Conservation (phyloP, 805 yeast genomes). For the Spathaspora arborariae region DNA sequence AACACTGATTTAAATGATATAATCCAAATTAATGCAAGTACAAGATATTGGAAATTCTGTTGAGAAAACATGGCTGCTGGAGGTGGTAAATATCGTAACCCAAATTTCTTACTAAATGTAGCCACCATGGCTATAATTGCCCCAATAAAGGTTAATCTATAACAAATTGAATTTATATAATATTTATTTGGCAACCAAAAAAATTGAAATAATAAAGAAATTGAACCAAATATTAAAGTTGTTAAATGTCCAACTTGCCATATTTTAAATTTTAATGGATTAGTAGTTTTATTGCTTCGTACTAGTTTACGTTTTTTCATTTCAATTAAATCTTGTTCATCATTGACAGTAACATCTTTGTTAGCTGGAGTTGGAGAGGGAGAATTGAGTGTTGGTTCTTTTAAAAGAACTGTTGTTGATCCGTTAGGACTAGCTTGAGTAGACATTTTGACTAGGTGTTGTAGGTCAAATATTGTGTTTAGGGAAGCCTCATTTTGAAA, state of each 20-base stretch:
- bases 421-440: neutral
- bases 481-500: neutral
- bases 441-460: neutral
- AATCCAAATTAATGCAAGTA: conserved; percentile 56
- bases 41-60: conserved; percentile 69
- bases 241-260: conserved; percentile 59
- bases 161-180: conserved; percentile 47
- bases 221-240: conserved; percentile 44
- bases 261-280: conserved; percentile 40
- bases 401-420: neutral
- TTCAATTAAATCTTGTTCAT: conserved; percentile 11
- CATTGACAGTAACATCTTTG: neutral
- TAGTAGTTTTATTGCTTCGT: conserved; percentile 22
- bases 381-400: neutral
- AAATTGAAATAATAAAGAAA: conserved; percentile 33
- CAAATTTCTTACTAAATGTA: conserved; percentile 57
- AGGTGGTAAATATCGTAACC: conserved; percentile 53
- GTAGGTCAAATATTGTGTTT: too few relatives aligned
- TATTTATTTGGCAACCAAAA: conserved; percentile 35
- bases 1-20: conserved; percentile 61
- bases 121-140: conserved; percentile 48
- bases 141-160: conserved; percentile 56
- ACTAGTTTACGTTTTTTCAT: conserved; percentile 26
- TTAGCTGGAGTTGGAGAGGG: neutral
- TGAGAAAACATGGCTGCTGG: conserved; percentile 63